Evolutionary conservation across 371 early-diverging fungal genomes (phyloP).

Genomic region (Mortierella sp.): DNA sequence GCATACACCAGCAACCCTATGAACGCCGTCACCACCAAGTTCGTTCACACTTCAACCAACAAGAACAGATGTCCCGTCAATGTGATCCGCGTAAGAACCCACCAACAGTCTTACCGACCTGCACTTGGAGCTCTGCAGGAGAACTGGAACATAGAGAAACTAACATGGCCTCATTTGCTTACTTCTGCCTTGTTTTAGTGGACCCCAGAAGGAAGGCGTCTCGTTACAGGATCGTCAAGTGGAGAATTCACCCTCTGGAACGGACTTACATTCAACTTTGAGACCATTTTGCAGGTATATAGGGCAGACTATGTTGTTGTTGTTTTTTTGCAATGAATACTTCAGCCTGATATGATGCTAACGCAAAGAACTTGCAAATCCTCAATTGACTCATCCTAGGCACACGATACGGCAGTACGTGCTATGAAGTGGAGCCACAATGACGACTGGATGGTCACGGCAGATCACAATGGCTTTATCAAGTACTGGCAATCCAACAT

Average conservation of each 20-base stretch:
- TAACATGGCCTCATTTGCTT: neutral
- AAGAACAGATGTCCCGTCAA: constrained; percentile 98
- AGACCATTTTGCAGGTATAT: constrained; percentile 96
- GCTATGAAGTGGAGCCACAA: constrained; percentile 99
- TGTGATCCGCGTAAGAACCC: constrained; percentile 82
- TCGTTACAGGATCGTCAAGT: constrained; percentile 97
- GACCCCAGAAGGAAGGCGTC: constrained; percentile 99
- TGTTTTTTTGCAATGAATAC: neutral
- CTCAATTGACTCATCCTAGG: constrained; percentile 61
- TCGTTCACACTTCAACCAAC: constrained; percentile 98
- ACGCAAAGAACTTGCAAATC: neutral
- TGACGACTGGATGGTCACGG: constrained; percentile 97
- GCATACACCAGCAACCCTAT: constrained; percentile 85
- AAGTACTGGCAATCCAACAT: constrained; percentile 99
- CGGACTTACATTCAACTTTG: constrained; percentile 99
- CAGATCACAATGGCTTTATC: constrained; percentile 96
- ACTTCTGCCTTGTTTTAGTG: constrained; percentile 70
- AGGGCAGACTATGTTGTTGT: neutral
- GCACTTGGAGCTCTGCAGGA: neutral
- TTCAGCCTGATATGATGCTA: neutral
- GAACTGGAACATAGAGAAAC: neutral
- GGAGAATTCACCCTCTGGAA: constrained; percentile 99
- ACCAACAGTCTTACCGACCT: neutral
- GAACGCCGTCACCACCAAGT: constrained; percentile 91
- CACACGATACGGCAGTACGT: constrained; percentile 96